These are phyloP conservation scores for Crithidia fasciculata DNA, from an alignment of 208 protist species.

Conservation along the genomic window DNA sequence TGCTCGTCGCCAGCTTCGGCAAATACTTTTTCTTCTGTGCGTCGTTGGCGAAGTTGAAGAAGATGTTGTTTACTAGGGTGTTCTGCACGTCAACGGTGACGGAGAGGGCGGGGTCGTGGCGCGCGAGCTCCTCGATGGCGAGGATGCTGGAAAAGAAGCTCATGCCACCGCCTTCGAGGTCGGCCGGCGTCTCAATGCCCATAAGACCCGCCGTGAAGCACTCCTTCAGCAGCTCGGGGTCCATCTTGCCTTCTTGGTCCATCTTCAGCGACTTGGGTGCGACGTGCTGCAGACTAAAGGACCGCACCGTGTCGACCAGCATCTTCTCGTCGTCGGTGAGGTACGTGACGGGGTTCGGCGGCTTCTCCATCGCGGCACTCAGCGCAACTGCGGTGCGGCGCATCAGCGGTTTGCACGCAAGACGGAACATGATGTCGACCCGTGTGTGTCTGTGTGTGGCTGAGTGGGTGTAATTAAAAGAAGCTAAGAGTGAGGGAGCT, in stretches of 20 bases:
- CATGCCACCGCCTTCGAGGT: constrained; percentile 72
- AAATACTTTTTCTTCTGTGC: constrained; percentile 89
- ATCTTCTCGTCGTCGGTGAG: constrained; percentile 76
- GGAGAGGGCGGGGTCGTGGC: constrained; percentile 84
- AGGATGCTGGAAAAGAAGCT: constrained; percentile 82
- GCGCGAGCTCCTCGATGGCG: constrained; percentile 89
- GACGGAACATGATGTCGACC: constrained; percentile 41
- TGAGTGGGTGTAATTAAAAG: background rate
- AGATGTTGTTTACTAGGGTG: constrained; percentile 91
- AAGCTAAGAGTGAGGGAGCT: background rate
- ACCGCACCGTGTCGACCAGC: constrained; percentile 69
- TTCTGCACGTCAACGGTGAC: constrained; percentile 93
- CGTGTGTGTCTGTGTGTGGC: background rate
- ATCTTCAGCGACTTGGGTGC: constrained; percentile 72
- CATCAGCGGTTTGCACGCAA: constrained; percentile 36
- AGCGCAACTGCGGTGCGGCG: constrained; percentile 41
- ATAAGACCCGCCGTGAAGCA: constrained; percentile 86
- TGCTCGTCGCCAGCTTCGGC: constrained; percentile 82
- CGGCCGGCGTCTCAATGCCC: constrained; percentile 78
- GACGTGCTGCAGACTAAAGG: constrained; percentile 72
- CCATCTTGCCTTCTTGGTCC: constrained; percentile 80
- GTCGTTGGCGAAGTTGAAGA: constrained; percentile 83
- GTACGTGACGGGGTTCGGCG: constrained; percentile 41
- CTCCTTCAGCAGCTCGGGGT: constrained; percentile 66
- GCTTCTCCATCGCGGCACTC: constrained; percentile 20